Conservation (phyloP, 2,329 filamentous ascomycete species). For the Stromatinia cepivora region DNA sequence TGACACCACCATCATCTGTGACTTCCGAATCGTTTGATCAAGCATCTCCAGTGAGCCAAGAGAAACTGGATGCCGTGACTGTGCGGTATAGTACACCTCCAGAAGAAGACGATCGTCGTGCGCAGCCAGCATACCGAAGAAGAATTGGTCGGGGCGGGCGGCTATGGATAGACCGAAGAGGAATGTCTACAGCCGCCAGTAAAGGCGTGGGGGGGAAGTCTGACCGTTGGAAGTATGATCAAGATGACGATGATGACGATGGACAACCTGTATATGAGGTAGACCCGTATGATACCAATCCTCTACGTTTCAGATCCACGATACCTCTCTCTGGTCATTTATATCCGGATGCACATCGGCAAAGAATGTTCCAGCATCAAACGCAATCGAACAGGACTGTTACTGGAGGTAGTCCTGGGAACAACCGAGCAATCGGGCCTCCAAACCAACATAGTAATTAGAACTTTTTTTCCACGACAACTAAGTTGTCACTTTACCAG, state of each 20-base stretch:
- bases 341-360: constrained; percentile 32
- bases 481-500: constrained; percentile 19
- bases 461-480: constrained; percentile 31
- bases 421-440: constrained; percentile 31
- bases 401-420: constrained; percentile 30
- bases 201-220: constrained; percentile 50
- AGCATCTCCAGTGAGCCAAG: constrained; percentile 34
- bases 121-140: constrained; percentile 70
- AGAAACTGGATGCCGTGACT: constrained; percentile 33
- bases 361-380: constrained; percentile 28
- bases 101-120: constrained; percentile 37
- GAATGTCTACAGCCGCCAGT: constrained; percentile 56
- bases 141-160: constrained; percentile 83
- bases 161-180: constrained; percentile 83
- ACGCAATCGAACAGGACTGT: constrained; percentile 13
- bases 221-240: constrained; percentile 85
- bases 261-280: constrained; percentile 73
- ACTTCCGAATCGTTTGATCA: constrained; percentile 42
- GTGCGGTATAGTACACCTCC: constrained; percentile 36
- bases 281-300: constrained; percentile 65
- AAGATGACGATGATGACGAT: constrained; percentile 81
- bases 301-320: constrained; percentile 59
- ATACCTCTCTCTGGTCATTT: constrained; percentile 39
- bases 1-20: constrained; percentile 59
- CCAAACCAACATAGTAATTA: constrained; percentile 27